Conservation (phyloP, 140 eudicot genomes). For the Flaveria floridana region DNA sequence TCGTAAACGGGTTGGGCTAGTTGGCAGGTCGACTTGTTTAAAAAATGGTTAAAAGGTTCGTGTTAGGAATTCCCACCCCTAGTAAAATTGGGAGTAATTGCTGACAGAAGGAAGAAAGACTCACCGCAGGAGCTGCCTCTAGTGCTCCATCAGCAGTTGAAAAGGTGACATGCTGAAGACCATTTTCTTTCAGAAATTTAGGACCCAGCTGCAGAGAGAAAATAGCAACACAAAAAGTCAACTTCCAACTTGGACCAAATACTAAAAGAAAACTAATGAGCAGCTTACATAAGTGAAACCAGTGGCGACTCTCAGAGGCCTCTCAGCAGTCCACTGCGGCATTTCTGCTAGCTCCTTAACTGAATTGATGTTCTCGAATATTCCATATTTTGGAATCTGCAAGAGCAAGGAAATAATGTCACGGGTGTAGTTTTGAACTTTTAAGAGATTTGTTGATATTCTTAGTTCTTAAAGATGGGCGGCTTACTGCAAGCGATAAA, state of each 20-base stretch:
- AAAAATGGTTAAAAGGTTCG: not conserved
- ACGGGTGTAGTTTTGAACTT: not conserved
- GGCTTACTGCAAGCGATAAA: constrained; percentile 80
- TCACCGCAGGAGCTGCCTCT: constrained; percentile 98
- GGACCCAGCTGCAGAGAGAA: constrained; percentile 63
- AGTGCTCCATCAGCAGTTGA: constrained; percentile 99
- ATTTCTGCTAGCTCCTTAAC: constrained; percentile 73
- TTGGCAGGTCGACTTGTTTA: not conserved
- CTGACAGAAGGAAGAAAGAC: constrained; percentile 27
- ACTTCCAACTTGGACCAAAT: constrained; percentile 18
- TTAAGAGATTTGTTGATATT: not conserved
- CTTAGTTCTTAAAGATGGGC: not conserved
- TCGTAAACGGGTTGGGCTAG: too few species aligned
- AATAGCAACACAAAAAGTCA: constrained; percentile 7
- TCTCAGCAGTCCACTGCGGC: constrained; percentile 92
- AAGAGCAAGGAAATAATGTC: constrained; percentile 8
- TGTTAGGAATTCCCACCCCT: not conserved
- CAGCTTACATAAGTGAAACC: constrained; percentile 82
- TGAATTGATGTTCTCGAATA: constrained; percentile 77
- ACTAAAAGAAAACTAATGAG: constrained; percentile 12
- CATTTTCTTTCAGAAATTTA: constrained; percentile 80
- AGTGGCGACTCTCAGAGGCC: constrained; percentile 88
- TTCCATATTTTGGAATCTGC: constrained; percentile 87
- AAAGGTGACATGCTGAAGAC: constrained; percentile 68
- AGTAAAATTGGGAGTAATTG: not conserved